Evolutionary conservation across 129 eudicot species (phyloP), one percentile per base, ranked within the genome.

Genomic region (Gnaphalium uliginosum): DNA sequence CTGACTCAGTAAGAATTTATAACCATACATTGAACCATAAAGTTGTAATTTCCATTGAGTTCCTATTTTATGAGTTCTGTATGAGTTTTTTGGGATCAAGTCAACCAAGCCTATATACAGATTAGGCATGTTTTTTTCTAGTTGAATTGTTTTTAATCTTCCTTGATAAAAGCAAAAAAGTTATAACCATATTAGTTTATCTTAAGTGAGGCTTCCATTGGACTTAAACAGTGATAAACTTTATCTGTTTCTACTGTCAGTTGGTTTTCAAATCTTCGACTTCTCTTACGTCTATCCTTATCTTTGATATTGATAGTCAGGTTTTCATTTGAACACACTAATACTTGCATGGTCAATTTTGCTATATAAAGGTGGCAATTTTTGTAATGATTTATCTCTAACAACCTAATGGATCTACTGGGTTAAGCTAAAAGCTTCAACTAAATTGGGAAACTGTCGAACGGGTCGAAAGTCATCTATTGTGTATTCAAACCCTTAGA

Each of bases 1-100:
- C 98, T 51, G 98, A 94, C 77, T 94, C 97, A 76, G 98, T 94
- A 82, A 86, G 90, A 73, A 46, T 65, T 60, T 64, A 27, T 46
- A 70, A 70, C 56, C 51, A 70, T 78, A 26, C 29, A n/a, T 75
- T 27, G 11, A 76, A 10, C 18, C 54, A 10, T 11, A 35, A 60
- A 15, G 32, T 29, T 79, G 51, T 4, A 27, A 62, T 53, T 65
- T 6, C 58, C 19, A 17, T 24, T 2, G 24, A 41, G 25, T 35
- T 68, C 48, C n/a, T 68, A n/a, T 57, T 48, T 0, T 43, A 43
- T 48, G 30, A n/a, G 21, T 30, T 61, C 18, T 78, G 71, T 39
- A 69, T 69, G 39, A 58, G 37, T 19, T 68, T 56, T 68, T 39
- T 39, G 22, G 41, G 5, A 10, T 56, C 68, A 67, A 43, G 48